Percentiles rank a stretch among this genome's conserved stretches.
These are phyloP conservation scores for Yamadazyma blattariae DNA, from an alignment of 1,139 yeast genomes.

Conservation along the genomic window DNA sequence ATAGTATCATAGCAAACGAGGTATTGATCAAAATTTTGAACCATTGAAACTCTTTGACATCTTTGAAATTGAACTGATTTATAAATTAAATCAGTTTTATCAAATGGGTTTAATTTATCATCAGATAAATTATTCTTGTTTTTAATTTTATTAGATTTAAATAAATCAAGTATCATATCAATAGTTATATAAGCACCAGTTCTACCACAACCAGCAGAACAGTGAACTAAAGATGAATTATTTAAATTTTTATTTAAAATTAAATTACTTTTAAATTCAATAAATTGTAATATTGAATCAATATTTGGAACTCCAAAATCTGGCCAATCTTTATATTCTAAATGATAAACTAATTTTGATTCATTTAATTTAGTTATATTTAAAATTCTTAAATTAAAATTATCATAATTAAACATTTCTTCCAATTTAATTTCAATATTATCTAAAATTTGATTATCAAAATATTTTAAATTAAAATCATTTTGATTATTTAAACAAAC, in stretches of 20 bases:
- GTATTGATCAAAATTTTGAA: constrained; percentile 44
- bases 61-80: constrained; percentile 40
- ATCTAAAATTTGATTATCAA: constrained; percentile 18
- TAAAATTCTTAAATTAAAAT: constrained; percentile 12
- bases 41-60: constrained; percentile 45
- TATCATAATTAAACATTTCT: constrained; percentile 9
- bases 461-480: constrained; percentile 17
- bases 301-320: constrained; percentile 72
- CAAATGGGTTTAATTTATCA: constrained; percentile 19
- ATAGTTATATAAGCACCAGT: constrained; percentile 75
- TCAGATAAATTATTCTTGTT: constrained; percentile 1
- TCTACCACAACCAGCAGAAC: constrained; percentile 85
- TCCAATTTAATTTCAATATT: constrained; percentile 12
- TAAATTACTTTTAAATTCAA: constrained; percentile 46
- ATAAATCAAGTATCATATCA: constrained; percentile 23
- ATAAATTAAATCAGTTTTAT: constrained; percentile 49
- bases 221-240: constrained; percentile 47
- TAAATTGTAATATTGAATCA: constrained; percentile 50
- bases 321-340: constrained; percentile 78
- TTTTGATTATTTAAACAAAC: constrained; percentile 60
- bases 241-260: constrained; percentile 17
- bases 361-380: constrained; percentile 9
- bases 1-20: constrained; percentile 43
- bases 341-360: constrained; percentile 43
- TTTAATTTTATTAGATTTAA: constrained; percentile 7